Conservation (phyloP, 2,329 filamentous ascomycete genomes). For the Paraphoma sp. region DNA sequence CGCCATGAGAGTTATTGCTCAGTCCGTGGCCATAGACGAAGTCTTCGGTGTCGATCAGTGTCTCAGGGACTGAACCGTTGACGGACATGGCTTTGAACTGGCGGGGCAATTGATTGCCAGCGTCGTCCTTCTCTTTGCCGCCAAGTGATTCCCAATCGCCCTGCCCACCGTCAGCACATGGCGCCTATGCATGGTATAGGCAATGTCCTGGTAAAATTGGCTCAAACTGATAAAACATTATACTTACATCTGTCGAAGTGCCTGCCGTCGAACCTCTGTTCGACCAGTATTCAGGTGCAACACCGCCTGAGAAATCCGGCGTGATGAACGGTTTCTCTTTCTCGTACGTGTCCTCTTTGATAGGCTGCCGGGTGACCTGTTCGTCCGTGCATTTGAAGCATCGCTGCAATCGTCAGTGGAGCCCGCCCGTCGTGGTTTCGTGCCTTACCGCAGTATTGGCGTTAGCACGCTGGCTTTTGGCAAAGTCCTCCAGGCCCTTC, state of each 20-base stretch:
- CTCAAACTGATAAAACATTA: background rate
- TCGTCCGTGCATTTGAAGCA: conserved; percentile 42
- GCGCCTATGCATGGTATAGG: background rate
- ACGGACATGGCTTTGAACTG: conserved; percentile 24
- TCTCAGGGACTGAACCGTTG: conserved; percentile 8
- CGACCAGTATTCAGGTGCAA: conserved; percentile 29
- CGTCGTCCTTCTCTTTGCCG: conserved; percentile 8
- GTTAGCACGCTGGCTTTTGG: conserved; percentile 56
- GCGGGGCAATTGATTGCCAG: conserved; percentile 21
- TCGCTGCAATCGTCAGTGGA: conserved; percentile 23
- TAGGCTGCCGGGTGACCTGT: conserved; percentile 27
- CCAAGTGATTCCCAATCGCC: conserved; percentile 12
- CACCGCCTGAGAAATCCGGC: conserved; percentile 16
- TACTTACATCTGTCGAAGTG: conserved; percentile 25
- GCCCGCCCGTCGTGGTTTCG: background rate
- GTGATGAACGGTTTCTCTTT: conserved; percentile 28
- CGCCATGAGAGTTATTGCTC: conserved; percentile 3
- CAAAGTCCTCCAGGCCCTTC: conserved; percentile 58
- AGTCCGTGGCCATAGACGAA: conserved; percentile 1
- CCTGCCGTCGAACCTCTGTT: conserved; percentile 9
- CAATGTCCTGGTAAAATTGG: background rate
- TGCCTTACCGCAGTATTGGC: conserved; percentile 54
- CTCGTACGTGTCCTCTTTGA: conserved; percentile 43
- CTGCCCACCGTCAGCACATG: conserved; percentile 17
- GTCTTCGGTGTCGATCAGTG: conserved; percentile 31